Evolutionary conservation across 2,329 filamentous ascomycete genomes (phyloP).

Genomic region (Botrytis pseudocinerea): DNA sequence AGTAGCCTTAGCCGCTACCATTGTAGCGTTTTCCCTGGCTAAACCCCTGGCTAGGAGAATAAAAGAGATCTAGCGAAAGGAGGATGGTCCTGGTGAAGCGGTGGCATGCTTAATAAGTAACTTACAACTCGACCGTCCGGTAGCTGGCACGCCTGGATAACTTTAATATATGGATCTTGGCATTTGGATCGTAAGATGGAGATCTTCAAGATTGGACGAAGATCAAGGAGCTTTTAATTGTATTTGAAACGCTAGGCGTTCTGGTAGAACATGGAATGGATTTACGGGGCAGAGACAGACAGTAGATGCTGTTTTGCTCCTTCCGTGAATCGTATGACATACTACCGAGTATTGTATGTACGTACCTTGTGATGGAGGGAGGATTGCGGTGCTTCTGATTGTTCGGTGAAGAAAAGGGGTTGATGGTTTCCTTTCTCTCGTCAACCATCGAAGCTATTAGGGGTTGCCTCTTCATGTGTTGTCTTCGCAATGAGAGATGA

Average conservation of each 20-base stretch:
- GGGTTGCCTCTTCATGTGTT: background rate
- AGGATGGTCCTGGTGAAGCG: background rate
- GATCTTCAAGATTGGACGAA: conserved; percentile 24
- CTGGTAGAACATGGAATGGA: background rate
- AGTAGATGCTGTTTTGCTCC: background rate
- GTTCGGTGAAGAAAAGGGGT: conserved; percentile 13
- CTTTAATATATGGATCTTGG: conserved; percentile 25
- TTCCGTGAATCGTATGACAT: background rate
- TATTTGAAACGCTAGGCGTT: conserved; percentile 16
- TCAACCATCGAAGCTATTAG: background rate
- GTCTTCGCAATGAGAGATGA: conserved; percentile 13
- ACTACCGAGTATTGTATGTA: background rate
- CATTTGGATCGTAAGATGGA: conserved; percentile 14
- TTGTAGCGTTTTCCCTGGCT: background rate
- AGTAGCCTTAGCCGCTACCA: conserved; percentile 2
- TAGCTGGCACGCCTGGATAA: background rate
- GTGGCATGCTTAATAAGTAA: background rate
- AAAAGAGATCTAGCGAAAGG: background rate
- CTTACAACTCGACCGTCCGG: background rate
- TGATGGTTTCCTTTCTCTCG: background rate
- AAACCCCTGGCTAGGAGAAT: conserved; percentile 2
- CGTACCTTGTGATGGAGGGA: background rate
- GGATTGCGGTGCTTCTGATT: background rate
- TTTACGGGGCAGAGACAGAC: background rate
- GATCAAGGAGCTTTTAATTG: conserved; percentile 8